A percentile compares a stretch with the other conserved stretches of the same genome.
Evolutionary conservation across 352 stramenopile species (phyloP).

Genomic region (Globisporangium rhizosaccharum): DNA sequence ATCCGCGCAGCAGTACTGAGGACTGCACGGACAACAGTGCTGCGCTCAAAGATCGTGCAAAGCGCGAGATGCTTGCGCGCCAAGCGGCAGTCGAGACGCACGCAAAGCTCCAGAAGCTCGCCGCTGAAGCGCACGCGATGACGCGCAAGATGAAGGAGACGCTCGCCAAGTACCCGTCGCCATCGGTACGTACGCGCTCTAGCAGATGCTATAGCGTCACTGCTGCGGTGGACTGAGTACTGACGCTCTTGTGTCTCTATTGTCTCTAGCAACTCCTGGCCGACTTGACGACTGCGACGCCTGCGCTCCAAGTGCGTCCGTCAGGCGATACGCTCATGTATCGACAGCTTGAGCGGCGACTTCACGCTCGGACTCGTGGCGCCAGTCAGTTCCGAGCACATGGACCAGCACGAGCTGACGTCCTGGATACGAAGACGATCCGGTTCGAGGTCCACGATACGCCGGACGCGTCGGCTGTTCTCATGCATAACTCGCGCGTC

Average conservation of each 20-base stretch:
- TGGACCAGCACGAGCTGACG: no score
- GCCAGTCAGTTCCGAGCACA: no score
- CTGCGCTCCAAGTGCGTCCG: no score
- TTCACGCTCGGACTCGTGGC: no score
- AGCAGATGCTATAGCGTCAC: not conserved
- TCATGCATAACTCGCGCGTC: not conserved
- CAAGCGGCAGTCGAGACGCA: slow-evolving; percentile 11
- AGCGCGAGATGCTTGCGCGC: slow-evolving; percentile 6
- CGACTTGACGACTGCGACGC: no score
- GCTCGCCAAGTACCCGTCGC: slow-evolving; percentile 4
- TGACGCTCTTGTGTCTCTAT: no score
- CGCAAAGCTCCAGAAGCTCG: slow-evolving; percentile 9
- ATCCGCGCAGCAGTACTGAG: no score
- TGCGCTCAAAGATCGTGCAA: slow-evolving; percentile 9
- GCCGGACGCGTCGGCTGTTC: not conserved
- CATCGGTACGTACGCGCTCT: not conserved
- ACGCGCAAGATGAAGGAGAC: slow-evolving; percentile 3
- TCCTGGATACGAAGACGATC: not conserved
- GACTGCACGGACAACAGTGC: not conserved
- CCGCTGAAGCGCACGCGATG: not conserved
- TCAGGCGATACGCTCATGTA: no score
- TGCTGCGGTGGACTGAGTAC: no score
- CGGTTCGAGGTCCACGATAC: no score
- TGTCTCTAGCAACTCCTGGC: no score
- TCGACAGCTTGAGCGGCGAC: no score